Conservation (phyloP, 73 alveolate species). For the Symbiodinium pilosum region DNA sequence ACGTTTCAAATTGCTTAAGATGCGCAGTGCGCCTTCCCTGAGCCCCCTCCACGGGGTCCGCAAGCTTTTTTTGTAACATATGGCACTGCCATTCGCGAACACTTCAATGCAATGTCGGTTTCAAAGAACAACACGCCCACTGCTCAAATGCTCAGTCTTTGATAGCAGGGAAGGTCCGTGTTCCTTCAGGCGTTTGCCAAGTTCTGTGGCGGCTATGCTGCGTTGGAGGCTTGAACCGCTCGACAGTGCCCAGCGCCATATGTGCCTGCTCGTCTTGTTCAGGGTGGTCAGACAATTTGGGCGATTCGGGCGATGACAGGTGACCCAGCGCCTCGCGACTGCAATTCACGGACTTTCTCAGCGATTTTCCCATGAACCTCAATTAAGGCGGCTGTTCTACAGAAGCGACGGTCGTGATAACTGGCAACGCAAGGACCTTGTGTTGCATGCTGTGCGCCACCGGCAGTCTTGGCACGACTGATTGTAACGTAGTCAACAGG, state of each 20-base stretch:
- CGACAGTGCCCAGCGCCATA: neutral
- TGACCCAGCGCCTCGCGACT: slow-evolving; percentile 40
- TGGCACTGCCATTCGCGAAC: too few species aligned
- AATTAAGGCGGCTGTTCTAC: slow-evolving; percentile 5
- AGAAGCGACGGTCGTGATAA: neutral
- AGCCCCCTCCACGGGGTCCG: too few species aligned
- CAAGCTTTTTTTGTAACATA: too few species aligned
- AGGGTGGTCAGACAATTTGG: slow-evolving; percentile 88
- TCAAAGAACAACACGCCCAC: too few species aligned
- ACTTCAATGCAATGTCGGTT: too few species aligned
- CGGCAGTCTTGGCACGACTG: too few species aligned
- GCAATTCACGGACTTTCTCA: neutral
- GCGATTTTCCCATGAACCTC: too few species aligned
- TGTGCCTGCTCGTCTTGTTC: neutral
- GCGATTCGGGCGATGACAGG: slow-evolving; percentile 94
- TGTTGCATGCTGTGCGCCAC: neutral
- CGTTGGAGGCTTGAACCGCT: slow-evolving; percentile 40
- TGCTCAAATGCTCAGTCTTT: too few species aligned
- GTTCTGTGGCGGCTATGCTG: slow-evolving; percentile 93
- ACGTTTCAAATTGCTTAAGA: too few species aligned
- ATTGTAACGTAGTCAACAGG: neutral
- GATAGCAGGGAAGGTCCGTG: too few species aligned
- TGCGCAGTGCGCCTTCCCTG: too few species aligned
- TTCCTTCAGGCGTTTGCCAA: slow-evolving; percentile 97
- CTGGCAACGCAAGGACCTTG: slow-evolving; percentile 19